A percentile compares a stretch with the other conserved stretches of the same genome.
phyloP scores from a whole-genome alignment of 1,284 basidiomycete genomes.

The Chondrostereum purpureum region DNA sequence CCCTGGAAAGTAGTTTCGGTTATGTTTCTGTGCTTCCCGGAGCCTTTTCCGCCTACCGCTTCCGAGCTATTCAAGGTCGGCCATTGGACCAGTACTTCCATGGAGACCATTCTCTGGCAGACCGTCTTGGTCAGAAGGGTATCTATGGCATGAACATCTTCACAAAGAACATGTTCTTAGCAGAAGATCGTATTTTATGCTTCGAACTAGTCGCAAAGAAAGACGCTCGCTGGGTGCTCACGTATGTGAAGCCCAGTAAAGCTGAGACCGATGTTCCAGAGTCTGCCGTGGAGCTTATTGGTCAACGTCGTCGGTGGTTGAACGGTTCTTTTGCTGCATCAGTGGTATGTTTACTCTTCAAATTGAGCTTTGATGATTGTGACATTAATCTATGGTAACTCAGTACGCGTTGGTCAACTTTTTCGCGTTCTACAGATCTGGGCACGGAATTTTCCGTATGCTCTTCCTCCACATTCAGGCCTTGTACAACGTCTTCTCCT shows the following conservation, averaged over 20 bases:
- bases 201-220: conserved; percentile 95
- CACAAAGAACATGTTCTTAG: conserved; percentile 94
- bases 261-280: conserved; percentile 95
- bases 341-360: conserved; percentile 59
- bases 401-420: conserved; percentile 94
- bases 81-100: conserved; percentile 98
- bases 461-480: conserved; percentile 95
- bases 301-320: conserved; percentile 92
- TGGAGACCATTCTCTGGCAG: conserved; percentile 92
- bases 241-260: conserved; percentile 93
- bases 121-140: conserved; percentile 89
- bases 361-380: not conserved
- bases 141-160: conserved; percentile 98
- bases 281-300: conserved; percentile 84
- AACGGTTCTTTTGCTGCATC: conserved; percentile 98
- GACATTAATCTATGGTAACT: not conserved
- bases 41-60: conserved; percentile 95
- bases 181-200: conserved; percentile 93
- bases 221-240: conserved; percentile 81
- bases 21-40: conserved; percentile 95
- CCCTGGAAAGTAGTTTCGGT: conserved; percentile 91
- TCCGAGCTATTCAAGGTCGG: conserved; percentile 83
- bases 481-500: conserved; percentile 74
- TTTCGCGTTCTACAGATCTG: conserved; percentile 82
- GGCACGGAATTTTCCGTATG: conserved; percentile 82